Conservation (phyloP, 306 rosid genomes). For the Rosa rugosa region DNA sequence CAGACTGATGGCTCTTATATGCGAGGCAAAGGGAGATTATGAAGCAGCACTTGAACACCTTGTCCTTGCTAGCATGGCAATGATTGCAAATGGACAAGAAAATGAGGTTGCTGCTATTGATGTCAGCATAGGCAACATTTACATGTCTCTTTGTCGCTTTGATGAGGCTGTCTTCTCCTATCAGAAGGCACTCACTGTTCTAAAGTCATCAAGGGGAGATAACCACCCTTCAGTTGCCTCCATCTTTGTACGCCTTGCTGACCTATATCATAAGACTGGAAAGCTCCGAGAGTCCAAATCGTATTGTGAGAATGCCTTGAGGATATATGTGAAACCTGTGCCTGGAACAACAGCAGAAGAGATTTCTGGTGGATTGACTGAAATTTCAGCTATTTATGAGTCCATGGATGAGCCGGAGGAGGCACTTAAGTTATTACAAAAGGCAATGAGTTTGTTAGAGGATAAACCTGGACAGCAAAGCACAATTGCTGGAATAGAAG, state of each 20-base stretch:
- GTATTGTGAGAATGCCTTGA: constrained; percentile 86
- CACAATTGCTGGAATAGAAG: constrained; percentile 93
- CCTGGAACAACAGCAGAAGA: constrained; percentile 94
- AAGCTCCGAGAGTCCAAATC: constrained; percentile 95
- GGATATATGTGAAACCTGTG: constrained; percentile 91
- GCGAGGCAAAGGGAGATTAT: constrained; percentile 88
- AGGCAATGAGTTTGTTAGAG: constrained; percentile 88
- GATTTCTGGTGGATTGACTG: constrained; percentile 86
- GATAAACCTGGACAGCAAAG: constrained; percentile 99
- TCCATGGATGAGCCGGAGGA: constrained; percentile 96
- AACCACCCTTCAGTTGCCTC: constrained; percentile 93
- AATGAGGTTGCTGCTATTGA: constrained; percentile 93
- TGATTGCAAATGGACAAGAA: constrained; percentile 93
- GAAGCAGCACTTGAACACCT: constrained; percentile 92
- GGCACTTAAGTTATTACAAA: constrained; percentile 77
- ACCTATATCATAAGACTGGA: constrained; percentile 91
- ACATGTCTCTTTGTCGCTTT: constrained; percentile 91
- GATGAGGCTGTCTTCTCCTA: constrained; percentile 97
- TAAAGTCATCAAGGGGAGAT: constrained; percentile 86
- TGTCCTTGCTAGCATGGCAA: constrained; percentile 98
- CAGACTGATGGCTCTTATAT: constrained; percentile 85
- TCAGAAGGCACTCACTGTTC: constrained; percentile 97
- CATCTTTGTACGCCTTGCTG: constrained; percentile 92
- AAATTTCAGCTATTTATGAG: constrained; percentile 89
- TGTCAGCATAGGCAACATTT: constrained; percentile 92